phyloP scores from a whole-genome alignment of 805 yeast species.

The Saccharomycopsis schoenii region DNA sequence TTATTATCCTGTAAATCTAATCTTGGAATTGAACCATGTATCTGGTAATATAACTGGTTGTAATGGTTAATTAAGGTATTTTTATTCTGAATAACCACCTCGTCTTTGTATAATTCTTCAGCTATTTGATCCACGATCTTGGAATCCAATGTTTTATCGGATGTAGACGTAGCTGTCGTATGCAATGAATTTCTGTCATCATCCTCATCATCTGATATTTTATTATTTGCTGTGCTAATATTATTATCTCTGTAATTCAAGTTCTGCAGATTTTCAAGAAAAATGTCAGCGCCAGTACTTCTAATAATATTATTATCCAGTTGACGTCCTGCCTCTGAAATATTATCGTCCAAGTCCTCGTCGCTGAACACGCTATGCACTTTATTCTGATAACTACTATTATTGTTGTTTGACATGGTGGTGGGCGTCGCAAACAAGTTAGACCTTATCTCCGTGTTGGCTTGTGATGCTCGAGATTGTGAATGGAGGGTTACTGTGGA shows the following conservation, averaged over 20 bases:
- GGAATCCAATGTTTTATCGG: constrained; percentile 6
- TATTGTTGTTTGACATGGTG: neutral
- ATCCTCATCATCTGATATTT: neutral
- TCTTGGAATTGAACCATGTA: neutral
- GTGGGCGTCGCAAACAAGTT: neutral
- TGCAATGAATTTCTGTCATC: neutral
- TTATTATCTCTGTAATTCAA: neutral
- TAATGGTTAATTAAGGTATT: constrained; percentile 13
- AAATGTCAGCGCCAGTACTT: neutral
- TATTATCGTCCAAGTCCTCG: neutral
- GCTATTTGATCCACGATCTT: constrained; percentile 12
- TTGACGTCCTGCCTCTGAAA: neutral
- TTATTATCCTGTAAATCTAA: neutral
- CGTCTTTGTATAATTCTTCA: constrained; percentile 9
- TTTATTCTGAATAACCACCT: constrained; percentile 3
- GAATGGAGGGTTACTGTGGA: neutral
- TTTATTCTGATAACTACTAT: neutral
- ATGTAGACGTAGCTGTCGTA: neutral
- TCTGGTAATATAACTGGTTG: constrained; percentile 3
- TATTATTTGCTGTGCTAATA: neutral
- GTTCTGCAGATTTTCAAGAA: neutral
- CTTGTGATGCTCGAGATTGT: neutral
- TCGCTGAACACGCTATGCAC: neutral
- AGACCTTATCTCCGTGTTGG: neutral
- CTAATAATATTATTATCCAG: neutral